Percentiles rank a stretch among this genome's conserved stretches.
Evolutionary conservation across 768 basidiomycete genomes (phyloP).

Genomic region (Strobilomyces dryophilus): DNA sequence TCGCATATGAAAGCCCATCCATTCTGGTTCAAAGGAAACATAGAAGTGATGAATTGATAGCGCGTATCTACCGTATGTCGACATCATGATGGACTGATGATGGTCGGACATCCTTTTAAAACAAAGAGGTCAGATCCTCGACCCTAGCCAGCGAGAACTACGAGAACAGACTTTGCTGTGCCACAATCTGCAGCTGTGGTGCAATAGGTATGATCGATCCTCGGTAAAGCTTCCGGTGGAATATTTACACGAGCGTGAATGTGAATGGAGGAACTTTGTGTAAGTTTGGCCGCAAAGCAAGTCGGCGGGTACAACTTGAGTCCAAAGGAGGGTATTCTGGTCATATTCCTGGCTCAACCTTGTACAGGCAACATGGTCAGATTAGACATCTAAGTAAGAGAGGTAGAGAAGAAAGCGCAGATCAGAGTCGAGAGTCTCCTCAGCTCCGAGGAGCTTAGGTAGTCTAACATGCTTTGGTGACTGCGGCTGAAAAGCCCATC

Average conservation of each 20-base stretch:
- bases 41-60: constrained; percentile 19
- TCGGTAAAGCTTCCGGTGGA: no score
- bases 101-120: background rate
- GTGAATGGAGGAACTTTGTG: no score
- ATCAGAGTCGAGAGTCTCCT: constrained; percentile 15
- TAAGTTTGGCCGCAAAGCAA: no score
- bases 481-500: constrained; percentile 21
- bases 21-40: constrained; percentile 27
- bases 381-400: background rate
- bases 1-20: constrained; percentile 25
- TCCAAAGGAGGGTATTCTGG: no score
- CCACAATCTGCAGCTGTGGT: background rate
- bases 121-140: background rate
- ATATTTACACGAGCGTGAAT: no score
- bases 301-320: no score
- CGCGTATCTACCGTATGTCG: background rate
- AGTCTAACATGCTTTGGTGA: constrained; percentile 32
- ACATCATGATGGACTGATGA: background rate
- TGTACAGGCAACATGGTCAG: background rate
- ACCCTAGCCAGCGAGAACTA: background rate
- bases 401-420: background rate
- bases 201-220: no score
- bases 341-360: background rate
- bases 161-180: no score
- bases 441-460: constrained; percentile 25